These are phyloP conservation scores for Podospora bellae-mahoneyi DNA, from an alignment of 495 filamentous ascomycete genomes.

Conservation along the genomic window DNA sequence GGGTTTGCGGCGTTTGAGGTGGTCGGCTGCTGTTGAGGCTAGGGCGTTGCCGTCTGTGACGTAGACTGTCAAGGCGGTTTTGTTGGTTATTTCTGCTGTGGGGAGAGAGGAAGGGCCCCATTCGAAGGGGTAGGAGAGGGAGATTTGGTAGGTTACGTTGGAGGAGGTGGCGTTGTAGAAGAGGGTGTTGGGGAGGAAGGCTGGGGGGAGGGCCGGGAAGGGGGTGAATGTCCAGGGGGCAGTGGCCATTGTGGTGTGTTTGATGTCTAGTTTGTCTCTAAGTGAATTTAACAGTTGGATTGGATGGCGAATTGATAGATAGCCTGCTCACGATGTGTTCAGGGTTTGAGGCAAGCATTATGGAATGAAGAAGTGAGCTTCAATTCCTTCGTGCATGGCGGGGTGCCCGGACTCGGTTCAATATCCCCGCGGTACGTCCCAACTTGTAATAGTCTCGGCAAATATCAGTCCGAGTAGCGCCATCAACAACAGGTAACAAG, in stretches of 20 bases:
- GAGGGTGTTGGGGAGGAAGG: slow-evolving; percentile 15
- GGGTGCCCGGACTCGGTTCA: not conserved
- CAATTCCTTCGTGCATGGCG: not conserved
- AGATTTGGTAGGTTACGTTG: slow-evolving; percentile 20
- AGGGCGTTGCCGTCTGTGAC: slow-evolving; percentile 26
- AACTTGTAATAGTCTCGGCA: not conserved
- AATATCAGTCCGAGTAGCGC: not conserved
- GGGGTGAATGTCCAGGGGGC: slow-evolving; percentile 16
- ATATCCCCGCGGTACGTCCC: not conserved
- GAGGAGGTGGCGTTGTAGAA: slow-evolving; percentile 20
- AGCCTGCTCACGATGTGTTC: not conserved
- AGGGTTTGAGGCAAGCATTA: not conserved
- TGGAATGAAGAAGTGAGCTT: not conserved
- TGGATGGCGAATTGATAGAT: not conserved
- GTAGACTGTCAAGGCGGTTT: slow-evolving; percentile 15
- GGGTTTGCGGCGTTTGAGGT: slow-evolving; percentile 19
- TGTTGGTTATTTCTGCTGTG: slow-evolving; percentile 8
- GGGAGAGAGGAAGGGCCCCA: slow-evolving; percentile 9
- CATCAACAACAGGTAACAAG: not conserved
- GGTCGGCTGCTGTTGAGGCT: slow-evolving; percentile 19
- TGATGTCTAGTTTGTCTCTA: not conserved
- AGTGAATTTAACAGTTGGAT: not conserved
- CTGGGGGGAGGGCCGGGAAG: slow-evolving; percentile 12
- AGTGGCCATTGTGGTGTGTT: slow-evolving; percentile 12
- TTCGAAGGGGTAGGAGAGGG: slow-evolving; percentile 19